Base-by-base conservation (phyloP, 805 yeast species). In the Zygosaccharomyces lentus region DNA sequence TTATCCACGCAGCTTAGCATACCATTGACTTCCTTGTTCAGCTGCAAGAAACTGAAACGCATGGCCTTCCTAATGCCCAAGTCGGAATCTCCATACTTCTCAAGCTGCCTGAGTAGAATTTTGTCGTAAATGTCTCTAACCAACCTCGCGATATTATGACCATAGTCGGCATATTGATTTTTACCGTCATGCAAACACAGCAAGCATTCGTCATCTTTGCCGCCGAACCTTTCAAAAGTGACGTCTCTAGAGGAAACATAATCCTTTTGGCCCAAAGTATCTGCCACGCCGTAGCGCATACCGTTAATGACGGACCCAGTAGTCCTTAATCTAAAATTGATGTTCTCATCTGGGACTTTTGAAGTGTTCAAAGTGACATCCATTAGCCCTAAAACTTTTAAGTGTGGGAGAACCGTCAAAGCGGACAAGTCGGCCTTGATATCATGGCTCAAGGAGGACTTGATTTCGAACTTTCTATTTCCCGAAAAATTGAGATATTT, bases 361-460 rank as follows among this genome's bases (percentile, higher is more conserved):
- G 89, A 82, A 0, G 95, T 84, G 1, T 96, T 88, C 50, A 91
- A 75, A 0, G 99, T 93, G 19, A 93, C 95, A 71, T 93, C 99
- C 83, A 93, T 88, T 51, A 93, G 72, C 0, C 98, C 97, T 41
- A 93, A 70, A 9, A 86, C 78, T 51, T 76, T 77, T 50, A 93
- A 67, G 32, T 85, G 74, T 42, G 84, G 81, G 59, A 93, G 69
- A 1, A 81, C 78, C 49, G 89, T 90, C 58, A 90, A 77, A 49
- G 83, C 86, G 4, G 70, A 63, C 21, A 65, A 51, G 47, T 66
- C 68, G 9, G 81, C 85, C 45, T 77, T 71, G 41, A 71, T 69
- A 41, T 76, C 75, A 47, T 76, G 75, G 40, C 50, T 57, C 30
- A 64, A 55, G 42, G 76, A 70, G 34, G 82, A 85, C 59, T 82